These are phyloP conservation scores for Pyrenophora tritici-repentis DNA, from an alignment of 2,329 filamentous ascomycete genomes.

Conservation along the genomic window DNA sequence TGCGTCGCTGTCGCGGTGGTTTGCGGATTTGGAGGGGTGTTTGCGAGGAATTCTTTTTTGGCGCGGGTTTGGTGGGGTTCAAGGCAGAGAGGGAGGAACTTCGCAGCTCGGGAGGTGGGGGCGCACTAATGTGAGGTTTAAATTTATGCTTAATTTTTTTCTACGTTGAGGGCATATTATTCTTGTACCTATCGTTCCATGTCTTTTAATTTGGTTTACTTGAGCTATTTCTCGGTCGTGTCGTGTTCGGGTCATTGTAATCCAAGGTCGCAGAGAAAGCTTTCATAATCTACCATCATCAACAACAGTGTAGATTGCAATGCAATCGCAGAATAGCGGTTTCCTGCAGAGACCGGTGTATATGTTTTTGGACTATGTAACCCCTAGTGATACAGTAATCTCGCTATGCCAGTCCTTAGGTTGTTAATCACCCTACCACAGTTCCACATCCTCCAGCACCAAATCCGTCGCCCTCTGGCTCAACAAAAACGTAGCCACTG, in stretches of 20 bases:
- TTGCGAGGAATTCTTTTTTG: constrained; percentile 5
- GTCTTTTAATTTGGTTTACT: too few relatives aligned
- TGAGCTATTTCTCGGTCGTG: too few relatives aligned
- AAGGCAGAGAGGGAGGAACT: too few relatives aligned
- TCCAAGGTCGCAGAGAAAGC: too few relatives aligned
- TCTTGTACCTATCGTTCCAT: neutral
- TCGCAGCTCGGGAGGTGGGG: constrained; percentile 1
- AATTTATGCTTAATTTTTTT: constrained; percentile 24
- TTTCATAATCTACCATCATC: too few relatives aligned
- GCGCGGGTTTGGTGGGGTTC: constrained; percentile 7
- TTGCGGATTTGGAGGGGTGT: neutral
- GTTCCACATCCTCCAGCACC: constrained; percentile 22
- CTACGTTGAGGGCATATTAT: neutral
- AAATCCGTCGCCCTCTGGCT: constrained; percentile 26
- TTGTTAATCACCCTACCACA: neutral
- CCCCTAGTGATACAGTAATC: too few relatives aligned
- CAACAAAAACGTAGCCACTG: constrained; percentile 53
- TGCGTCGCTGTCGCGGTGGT: neutral
- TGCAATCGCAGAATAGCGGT: too few relatives aligned
- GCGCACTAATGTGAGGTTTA: constrained; percentile 17
- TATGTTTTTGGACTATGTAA: too few relatives aligned
- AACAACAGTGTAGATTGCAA: too few relatives aligned
- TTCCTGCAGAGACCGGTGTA: too few relatives aligned
- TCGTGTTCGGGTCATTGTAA: too few relatives aligned
- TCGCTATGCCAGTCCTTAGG: too few relatives aligned